Evolutionary conservation across 495 filamentous ascomycete species (phyloP).

Genomic region (Lindgomyces ingoldianus): DNA sequence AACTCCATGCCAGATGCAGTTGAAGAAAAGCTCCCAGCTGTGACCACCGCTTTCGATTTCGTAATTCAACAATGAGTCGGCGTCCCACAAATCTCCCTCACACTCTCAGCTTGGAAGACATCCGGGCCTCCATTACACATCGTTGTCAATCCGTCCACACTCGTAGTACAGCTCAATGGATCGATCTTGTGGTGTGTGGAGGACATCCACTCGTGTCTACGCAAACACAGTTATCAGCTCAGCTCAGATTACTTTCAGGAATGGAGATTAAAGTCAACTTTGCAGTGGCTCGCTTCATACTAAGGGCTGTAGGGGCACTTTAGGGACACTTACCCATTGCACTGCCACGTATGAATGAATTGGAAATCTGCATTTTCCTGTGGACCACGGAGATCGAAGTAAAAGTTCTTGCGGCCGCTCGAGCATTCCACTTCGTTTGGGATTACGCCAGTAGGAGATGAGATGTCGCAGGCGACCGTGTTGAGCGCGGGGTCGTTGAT

Average conservation of each 20-base stretch:
- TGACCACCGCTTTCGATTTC: too few species aligned
- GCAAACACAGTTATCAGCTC: not conserved
- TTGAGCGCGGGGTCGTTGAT: constrained; percentile 7
- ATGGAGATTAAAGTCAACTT: too few species aligned
- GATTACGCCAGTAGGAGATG: not conserved
- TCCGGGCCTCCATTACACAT: not conserved
- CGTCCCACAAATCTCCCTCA: constrained; percentile 2
- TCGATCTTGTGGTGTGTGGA: constrained; percentile 14
- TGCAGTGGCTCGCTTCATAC: too few species aligned
- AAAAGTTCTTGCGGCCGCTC: constrained; percentile 5
- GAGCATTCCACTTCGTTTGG: constrained; percentile 7
- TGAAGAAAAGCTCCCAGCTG: too few species aligned
- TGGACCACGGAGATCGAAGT: not conserved
- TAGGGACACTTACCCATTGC: constrained; percentile 16
- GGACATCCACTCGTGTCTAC: constrained; percentile 13
- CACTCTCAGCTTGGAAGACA: constrained; percentile 7
- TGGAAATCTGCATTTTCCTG: constrained; percentile 7
- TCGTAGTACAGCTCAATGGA: not conserved
- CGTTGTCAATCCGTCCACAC: not conserved
- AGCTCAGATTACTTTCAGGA: too few species aligned
- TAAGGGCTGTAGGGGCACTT: too few species aligned
- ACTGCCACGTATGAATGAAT: constrained; percentile 6
- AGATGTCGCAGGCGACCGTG: not conserved
- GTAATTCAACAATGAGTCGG: not conserved
- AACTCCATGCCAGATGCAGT: too few species aligned